A percentile compares a stretch with the other conserved stretches of the same genome.
Conservation (phyloP, 306 rosid species). For the Inga leiocalycina region DNA sequence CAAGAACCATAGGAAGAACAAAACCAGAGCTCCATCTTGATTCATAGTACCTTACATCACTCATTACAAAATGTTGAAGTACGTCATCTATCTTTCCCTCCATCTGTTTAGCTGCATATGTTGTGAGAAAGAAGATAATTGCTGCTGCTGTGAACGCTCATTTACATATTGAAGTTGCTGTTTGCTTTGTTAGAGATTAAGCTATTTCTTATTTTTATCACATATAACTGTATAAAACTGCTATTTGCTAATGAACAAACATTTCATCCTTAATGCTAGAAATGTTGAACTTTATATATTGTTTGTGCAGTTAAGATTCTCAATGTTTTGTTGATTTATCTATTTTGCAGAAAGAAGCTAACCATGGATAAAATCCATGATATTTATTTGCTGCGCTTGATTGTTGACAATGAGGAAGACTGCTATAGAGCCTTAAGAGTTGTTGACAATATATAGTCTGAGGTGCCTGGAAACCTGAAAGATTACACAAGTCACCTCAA, state of each 20-base stretch:
- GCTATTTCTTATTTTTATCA: background rate
- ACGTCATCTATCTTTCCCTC: too few relatives aligned
- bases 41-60: constrained; percentile 47
- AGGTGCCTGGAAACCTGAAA: constrained; percentile 84
- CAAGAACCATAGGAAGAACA: constrained; percentile 79
- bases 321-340: constrained; percentile 22
- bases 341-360: constrained; percentile 73
- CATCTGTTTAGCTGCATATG: constrained; percentile 12
- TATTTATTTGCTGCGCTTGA: constrained; percentile 88
- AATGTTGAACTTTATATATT: background rate
- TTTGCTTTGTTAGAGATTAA: constrained; percentile 1
- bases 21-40: constrained; percentile 73
- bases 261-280: background rate
- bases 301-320: constrained; percentile 25
- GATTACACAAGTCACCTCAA: constrained; percentile 83
- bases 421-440: constrained; percentile 76
- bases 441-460: constrained; percentile 79
- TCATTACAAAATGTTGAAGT: background rate
- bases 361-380: constrained; percentile 88
- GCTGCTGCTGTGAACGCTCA: constrained; percentile 2
- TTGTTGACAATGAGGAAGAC: constrained; percentile 88
- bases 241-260: background rate
- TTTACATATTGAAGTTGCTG: background rate
- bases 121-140: background rate
- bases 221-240: background rate